A percentile compares a stretch with the other conserved stretches of the same genome.
Conservation (phyloP, 1,139 yeast genomes). For the Meyerozyma smithsonii region DNA sequence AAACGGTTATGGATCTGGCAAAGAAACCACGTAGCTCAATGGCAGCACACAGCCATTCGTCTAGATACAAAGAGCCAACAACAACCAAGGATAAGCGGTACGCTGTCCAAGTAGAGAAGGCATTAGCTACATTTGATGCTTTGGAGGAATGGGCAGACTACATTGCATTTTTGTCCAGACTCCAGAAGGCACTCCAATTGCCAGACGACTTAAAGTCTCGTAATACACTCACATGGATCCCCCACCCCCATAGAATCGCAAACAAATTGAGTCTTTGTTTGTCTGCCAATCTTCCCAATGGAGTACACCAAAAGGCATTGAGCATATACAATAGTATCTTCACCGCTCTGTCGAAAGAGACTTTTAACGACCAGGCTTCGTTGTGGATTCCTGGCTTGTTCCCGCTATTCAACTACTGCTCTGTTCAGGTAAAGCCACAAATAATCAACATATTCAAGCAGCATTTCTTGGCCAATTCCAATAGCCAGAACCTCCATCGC, state of each 20-base stretch:
- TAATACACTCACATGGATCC: slow-evolving; percentile 41
- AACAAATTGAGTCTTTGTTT: slow-evolving; percentile 60
- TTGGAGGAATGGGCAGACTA: slow-evolving; percentile 99
- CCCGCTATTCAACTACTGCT: slow-evolving; percentile 82
- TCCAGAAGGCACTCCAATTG: slow-evolving; percentile 61
- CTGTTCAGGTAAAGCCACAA: slow-evolving; percentile 80
- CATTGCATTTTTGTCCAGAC: slow-evolving; percentile 77
- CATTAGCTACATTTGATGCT: slow-evolving; percentile 73
- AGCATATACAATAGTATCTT: slow-evolving; percentile 73
- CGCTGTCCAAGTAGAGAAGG: slow-evolving; percentile 62
- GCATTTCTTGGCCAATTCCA: slow-evolving; percentile 47
- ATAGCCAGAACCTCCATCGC: slow-evolving; percentile 43
- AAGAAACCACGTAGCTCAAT: neutral
- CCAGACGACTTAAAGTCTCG: slow-evolving; percentile 24
- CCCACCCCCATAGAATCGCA: slow-evolving; percentile 37
- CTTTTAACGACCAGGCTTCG: slow-evolving; percentile 47
- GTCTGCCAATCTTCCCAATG: slow-evolving; percentile 80
- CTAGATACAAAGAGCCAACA: neutral
- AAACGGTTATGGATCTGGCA: neutral
- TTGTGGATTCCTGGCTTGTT: slow-evolving; percentile 88
- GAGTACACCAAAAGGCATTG: slow-evolving; percentile 87
- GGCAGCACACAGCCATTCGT: neutral
- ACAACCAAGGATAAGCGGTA: slow-evolving; percentile 66
- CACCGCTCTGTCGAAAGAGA: slow-evolving; percentile 48
- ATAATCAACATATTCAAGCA: slow-evolving; percentile 57